Evolutionary conservation across 2,329 filamentous ascomycete genomes (phyloP).

Genomic region (Colletotrichum zoysiae): DNA sequence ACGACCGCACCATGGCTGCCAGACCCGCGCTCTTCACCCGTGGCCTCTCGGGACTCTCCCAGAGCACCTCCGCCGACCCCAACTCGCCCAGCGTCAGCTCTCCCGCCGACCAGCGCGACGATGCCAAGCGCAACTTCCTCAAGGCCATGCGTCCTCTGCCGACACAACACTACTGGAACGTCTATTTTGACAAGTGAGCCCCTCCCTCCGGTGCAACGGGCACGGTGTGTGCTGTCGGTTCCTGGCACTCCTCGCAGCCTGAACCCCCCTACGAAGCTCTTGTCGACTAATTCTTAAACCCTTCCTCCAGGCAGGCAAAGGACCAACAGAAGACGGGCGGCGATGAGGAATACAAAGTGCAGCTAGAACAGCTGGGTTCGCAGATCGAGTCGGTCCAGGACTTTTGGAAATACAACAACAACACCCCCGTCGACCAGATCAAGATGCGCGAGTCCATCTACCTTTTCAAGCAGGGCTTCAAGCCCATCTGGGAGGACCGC

Average conservation of each 20-base stretch:
- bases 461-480: conserved; percentile 83
- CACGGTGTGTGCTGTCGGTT: not conserved
- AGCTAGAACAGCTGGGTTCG: conserved; percentile 72
- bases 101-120: conserved; percentile 79
- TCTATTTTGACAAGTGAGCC: conserved; percentile 73
- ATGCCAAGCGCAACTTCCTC: conserved; percentile 86
- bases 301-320: conserved; percentile 56
- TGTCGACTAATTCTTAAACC: not conserved
- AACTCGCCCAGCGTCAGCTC: conserved; percentile 73
- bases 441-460: conserved; percentile 83
- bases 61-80: conserved; percentile 66
- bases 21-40: conserved; percentile 72
- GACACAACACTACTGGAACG: conserved; percentile 84
- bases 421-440: conserved; percentile 81
- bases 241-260: not conserved
- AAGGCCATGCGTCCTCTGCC: conserved; percentile 79
- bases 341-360: conserved; percentile 61
- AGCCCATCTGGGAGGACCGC: conserved; percentile 85
- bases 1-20: conserved; percentile 62
- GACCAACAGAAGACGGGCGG: conserved; percentile 56
- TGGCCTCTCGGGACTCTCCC: conserved; percentile 72
- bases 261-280: conserved; percentile 6
- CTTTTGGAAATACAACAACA: conserved; percentile 87
- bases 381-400: conserved; percentile 86
- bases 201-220: not conserved